Base-by-base conservation (phyloP, 768 basidiomycete genomes). In the Tulasnella sp. region DNA sequence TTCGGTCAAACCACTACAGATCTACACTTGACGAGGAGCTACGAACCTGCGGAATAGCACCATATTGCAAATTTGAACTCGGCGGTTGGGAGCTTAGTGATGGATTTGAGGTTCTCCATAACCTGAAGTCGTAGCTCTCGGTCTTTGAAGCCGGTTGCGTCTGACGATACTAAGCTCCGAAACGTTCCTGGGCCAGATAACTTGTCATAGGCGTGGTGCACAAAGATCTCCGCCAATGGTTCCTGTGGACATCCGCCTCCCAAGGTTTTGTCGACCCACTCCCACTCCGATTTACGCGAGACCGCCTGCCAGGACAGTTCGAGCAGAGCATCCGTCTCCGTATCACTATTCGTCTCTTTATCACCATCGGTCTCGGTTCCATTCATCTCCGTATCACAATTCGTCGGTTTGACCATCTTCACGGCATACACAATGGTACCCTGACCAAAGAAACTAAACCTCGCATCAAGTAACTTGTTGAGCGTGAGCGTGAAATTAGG, bases 181-280 rank as follows among this genome's bases (percentile, higher is more conserved):
- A 52, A 52, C 15, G n/a, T n/a, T n/a, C 54, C 54, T 8, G 42
- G n/a, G n/a, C n/a, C 54, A n/a, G 54, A 56, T 15, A 56, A 34
- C 19, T 44, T 4, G 4, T 19, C 7, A 24, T 5, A 21, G 10
- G 45, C 54, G 8, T 24, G 17, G 30, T 52, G 51, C 15, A 5
- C 54, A 23, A 47, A 15, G 7, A 38, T 19, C 15, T 41, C 54
- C 5, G 45, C 41, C 8, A 52, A 5, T 19, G 9, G 29, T 34
- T 38, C 26, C 27, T 52, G 19, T 13, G 7, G 51, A 52, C 7
- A 8, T 4, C 54, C 54, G 5, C 4, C 41, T 5, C 15, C 13
- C n/a, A 17, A 17, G 21, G 54, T 34, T 5, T 41, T 23, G 11
- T 41, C 34, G 27, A 56, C 15, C 9, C 17, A 19, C 5, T 56